Evolutionary conservation across 352 stramenopile genomes (phyloP).

Genomic region (Halophytophthora batemanensis): DNA sequence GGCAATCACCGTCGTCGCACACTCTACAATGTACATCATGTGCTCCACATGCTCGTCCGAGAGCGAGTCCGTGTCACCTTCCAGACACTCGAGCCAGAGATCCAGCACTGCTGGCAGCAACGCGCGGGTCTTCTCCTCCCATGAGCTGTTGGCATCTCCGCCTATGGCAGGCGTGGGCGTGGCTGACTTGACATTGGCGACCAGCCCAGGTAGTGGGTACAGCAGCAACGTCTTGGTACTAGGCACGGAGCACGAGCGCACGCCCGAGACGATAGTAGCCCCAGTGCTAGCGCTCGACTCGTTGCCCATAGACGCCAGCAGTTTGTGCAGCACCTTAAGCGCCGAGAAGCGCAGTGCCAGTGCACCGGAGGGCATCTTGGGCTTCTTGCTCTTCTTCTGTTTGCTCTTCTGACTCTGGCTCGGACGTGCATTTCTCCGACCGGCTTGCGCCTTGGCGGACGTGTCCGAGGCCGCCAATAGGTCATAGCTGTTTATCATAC

Average conservation of each 20-base stretch:
- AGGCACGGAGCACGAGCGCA: slow-evolving; percentile 17
- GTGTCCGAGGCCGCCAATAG: slow-evolving; percentile 26
- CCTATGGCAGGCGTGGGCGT: slow-evolving; percentile 12
- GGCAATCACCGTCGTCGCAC: slow-evolving; percentile 48
- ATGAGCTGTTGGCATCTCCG: slow-evolving; percentile 37
- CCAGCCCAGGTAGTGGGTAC: slow-evolving; percentile 38
- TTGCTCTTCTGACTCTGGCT: slow-evolving; percentile 18
- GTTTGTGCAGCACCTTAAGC: slow-evolving; percentile 61
- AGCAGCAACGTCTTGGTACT: slow-evolving; percentile 49
- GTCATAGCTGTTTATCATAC: slow-evolving; percentile 80
- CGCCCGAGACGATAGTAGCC: neutral
- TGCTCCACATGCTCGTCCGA: slow-evolving; percentile 66
- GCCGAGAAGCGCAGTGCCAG: slow-evolving; percentile 57
- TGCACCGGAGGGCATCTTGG: slow-evolving; percentile 35
- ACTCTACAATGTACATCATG: slow-evolving; percentile 80
- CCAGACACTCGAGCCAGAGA: slow-evolving; percentile 74
- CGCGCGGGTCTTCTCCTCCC: slow-evolving; percentile 64
- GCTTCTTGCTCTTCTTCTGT: slow-evolving; percentile 38
- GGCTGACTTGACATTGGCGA: slow-evolving; percentile 28
- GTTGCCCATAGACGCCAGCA: slow-evolving; percentile 52
- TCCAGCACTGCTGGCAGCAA: slow-evolving; percentile 60
- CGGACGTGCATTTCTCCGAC: slow-evolving; percentile 4
- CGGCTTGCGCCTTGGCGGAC: slow-evolving; percentile 8
- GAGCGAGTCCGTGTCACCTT: slow-evolving; percentile 50
- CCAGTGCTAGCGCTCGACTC: neutral